Evolutionary conservation across 345 rosid species (phyloP).

Genomic region (Eucalyptus cloeziana): DNA sequence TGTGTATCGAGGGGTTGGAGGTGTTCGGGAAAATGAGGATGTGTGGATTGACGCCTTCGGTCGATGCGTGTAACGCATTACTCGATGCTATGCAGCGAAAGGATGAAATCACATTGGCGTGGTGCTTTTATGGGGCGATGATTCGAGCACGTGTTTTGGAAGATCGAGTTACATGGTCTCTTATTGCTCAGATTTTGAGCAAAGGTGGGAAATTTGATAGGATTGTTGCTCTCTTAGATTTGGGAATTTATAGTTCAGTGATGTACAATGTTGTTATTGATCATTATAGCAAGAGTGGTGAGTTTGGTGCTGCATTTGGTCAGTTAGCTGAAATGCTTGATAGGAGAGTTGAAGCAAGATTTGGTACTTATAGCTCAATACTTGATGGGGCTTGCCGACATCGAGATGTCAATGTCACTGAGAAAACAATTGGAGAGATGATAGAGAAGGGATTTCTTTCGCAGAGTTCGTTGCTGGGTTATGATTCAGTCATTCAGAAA

Average conservation of each 20-base stretch:
- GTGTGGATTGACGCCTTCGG: slow-evolving; percentile 20
- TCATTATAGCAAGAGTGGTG: slow-evolving; percentile 33
- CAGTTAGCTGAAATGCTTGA: slow-evolving; percentile 34
- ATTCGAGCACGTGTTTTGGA: slow-evolving; percentile 18
- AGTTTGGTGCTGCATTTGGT: slow-evolving; percentile 27
- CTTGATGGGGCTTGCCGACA: slow-evolving; percentile 63
- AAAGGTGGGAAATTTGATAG: slow-evolving; percentile 30
- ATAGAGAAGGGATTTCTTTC: slow-evolving; percentile 26
- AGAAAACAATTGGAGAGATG: slow-evolving; percentile 28
- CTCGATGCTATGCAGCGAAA: slow-evolving; percentile 31
- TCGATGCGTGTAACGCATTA: slow-evolving; percentile 29
- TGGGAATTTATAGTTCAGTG: slow-evolving; percentile 28
- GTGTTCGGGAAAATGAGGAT: slow-evolving; percentile 23
- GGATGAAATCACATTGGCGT: slow-evolving; percentile 22
- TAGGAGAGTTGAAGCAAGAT: slow-evolving; percentile 31
- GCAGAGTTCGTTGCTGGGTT: background rate
- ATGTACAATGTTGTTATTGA: slow-evolving; percentile 43
- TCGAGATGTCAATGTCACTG: slow-evolving; percentile 21
- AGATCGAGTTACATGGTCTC: slow-evolving; percentile 37
- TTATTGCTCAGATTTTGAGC: slow-evolving; percentile 35
- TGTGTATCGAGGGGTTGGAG: slow-evolving; percentile 27
- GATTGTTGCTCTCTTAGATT: slow-evolving; percentile 29
- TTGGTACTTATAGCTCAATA: slow-evolving; percentile 27
- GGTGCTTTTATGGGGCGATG: slow-evolving; percentile 48
- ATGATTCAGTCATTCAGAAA: slow-evolving; percentile 30